Base-by-base conservation (phyloP, 495 filamentous ascomycete species). In the Penicillium chermesinum region DNA sequence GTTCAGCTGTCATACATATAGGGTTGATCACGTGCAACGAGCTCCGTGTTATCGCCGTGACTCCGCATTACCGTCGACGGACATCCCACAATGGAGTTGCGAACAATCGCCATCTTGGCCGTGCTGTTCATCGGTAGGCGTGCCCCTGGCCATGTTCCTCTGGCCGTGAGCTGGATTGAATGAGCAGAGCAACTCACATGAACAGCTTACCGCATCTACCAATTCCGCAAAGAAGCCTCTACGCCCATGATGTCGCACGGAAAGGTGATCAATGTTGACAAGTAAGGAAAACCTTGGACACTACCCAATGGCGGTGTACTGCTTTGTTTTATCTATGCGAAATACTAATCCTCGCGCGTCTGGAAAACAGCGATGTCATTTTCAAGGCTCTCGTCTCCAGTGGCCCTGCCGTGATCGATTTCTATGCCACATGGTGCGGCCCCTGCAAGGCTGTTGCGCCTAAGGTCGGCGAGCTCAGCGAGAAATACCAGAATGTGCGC, bases 401-500 rank as follows among this genome's bases (percentile, higher is more conserved):
- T 41, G 60, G 60, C 34, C 54, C 54, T 16, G 52, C 50, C 22
- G 54, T 63, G 6, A 50, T 63, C 32, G 60, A 63, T 48, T 63
- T 63, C 52, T 63, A 55, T 34, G 60, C 60, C 3, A 63, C 60
- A 21, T 63, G 60, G 60, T 63, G 60, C 16, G 60, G 60, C 13
- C 60, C 60, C 18, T 63, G 60, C 54, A 50, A 49, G 43, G 60
- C 57, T 15, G 60, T 61, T 9, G 57, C 51, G 0, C 60, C 60
- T 35, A 52, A 56, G 36, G 46, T 63, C 42, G 60, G 60, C 41
- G 55, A 63, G 33, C 48, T 63, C 20, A 63, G 60, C 38, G 60
- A 63, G 44, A 63, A 69, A 15, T 77, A 75, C 63, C 25, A 72
- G 44, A 67, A 74, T 32, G 77, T 82, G 44, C 74, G 77, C 54